Base-by-base conservation (phyloP, 129 eudicot species). In the Sambucus nigra region DNA sequence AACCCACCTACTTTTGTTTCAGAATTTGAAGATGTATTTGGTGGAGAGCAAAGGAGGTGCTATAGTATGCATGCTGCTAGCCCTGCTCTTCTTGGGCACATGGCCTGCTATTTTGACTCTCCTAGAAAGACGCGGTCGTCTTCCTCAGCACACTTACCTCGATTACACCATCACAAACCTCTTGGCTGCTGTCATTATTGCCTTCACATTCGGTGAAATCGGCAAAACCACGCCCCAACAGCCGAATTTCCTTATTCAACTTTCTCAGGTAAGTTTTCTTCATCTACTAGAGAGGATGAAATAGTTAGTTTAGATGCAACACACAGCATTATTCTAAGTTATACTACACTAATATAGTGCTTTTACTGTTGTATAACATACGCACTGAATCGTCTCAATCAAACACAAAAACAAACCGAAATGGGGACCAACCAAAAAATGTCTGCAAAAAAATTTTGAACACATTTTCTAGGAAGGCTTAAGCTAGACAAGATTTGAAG, bases 31-130 rank as follows among this genome's bases (percentile, higher is more conserved):
- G 53, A 88, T 83, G 96, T 88, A 80, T 67, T 19, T 88, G 63
- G 84, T 88, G 39, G 96, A 88, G 68, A 83, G 87, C 64, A 83
- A 66, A 77, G 94, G 80, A 47, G 94, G 94, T n/a, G 97, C 96
- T 2, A 80, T 88, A 69, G 76, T 66, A 60, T 88, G 96, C 24
- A 88, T 88, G 96, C 65, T 88, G 51, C 64, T 88, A 2, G 39
- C 97, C 8, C 68, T 88, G 21, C 26, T 72, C 33, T 78, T 80
- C 63, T 58, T 88, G 68, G 97, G 97, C 13, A 83, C 94, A 51
- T 83, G 94, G 94, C 97, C 97, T 32, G 94, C 94, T 47, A 33
- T 88, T 28, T 23, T 88, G 61, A 76, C 91, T 9, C 73, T 76
- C 27, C 67, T 83, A 25, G 97, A 88, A 60, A 67, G 94, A 44